Base-by-base conservation (phyloP, 1,284 basidiomycete genomes). In the Cerioporus squamosus region DNA sequence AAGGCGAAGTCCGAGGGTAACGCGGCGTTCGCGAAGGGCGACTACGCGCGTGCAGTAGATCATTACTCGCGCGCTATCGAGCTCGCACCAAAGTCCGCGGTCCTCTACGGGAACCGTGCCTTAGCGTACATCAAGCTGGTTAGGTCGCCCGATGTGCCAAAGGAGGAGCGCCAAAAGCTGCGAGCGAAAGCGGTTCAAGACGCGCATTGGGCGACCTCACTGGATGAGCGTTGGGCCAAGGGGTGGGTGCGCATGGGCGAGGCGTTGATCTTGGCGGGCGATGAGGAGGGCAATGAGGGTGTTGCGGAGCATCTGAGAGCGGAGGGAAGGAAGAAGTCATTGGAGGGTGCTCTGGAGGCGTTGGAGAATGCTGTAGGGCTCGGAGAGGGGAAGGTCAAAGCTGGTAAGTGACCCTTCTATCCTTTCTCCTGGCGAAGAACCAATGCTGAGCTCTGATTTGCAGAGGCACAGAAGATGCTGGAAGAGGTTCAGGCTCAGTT, bases 241-340 rank as follows among this genome's bases (percentile, higher is more conserved):
- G 57, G 57, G 2, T 58, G 57, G 57, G 51, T 58, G 24, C 36
- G 57, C n/a, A 51, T 58, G 51, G 57, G 42, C 6, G 57, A 58
- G 43, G 57, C 51, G 14, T 1, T 42, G 24, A 5, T 53, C 15
- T 38, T 58, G 26, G n/a, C 51, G 15, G 17, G 12, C 2, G 47
- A 53, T 14, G 57, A 53, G 22, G 57, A 53, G 17, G 51, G 18
- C 3, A 50, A 10, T 12, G 46, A 53, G 22, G 23, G 7, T 3
- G 20, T 49, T 10, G 33, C 33, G n/a, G n/a, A n/a, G n/a, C n/a
- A 42, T 9, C 8, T 22, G 20, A 4, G 40, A 42, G n/a, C n/a
- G n/a, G 40, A 42, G 40, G 40, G n/a, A 36, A 18, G n/a, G 12
- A 42, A 42, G 40, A 18, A 18, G 15, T 5, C 33, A 9, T 42